These are phyloP conservation scores for Phlebopus sp. DNA, from an alignment of 1,284 basidiomycete species.

Conservation along the genomic window DNA sequence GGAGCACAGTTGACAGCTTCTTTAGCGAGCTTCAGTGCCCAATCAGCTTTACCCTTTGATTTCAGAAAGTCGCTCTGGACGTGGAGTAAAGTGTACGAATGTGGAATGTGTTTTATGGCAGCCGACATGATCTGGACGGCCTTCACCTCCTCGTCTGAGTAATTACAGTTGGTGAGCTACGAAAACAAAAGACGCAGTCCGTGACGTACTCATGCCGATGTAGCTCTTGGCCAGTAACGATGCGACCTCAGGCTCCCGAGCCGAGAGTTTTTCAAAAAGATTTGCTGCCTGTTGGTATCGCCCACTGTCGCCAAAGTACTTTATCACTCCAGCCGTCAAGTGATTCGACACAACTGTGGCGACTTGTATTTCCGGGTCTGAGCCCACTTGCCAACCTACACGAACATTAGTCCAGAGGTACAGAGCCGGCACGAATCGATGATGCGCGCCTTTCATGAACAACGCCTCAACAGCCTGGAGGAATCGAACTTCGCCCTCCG, in stretches of 20 bases:
- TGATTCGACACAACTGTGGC: constrained; percentile 98
- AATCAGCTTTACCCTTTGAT: constrained; percentile 79
- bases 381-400: constrained; percentile 95
- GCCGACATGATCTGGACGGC: constrained; percentile 91
- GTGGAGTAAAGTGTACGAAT: constrained; percentile 92
- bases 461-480: constrained; percentile 88
- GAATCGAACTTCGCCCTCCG: constrained; percentile 88
- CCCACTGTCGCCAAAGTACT: constrained; percentile 94
- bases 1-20: constrained; percentile 98
- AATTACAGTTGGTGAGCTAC: constrained; percentile 2
- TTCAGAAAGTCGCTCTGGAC: constrained; percentile 93
- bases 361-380: constrained; percentile 97
- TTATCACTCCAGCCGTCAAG: constrained; percentile 91
- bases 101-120: constrained; percentile 83
- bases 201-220: constrained; percentile 89
- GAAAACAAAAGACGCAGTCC: neutral
- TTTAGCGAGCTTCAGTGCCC: constrained; percentile 89
- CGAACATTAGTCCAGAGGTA: neutral
- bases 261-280: constrained; percentile 89
- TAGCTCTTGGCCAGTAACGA: constrained; percentile 89
- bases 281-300: constrained; percentile 89
- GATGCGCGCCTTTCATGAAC: constrained; percentile 77
- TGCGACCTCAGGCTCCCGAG: constrained; percentile 86
- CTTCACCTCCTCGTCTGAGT: constrained; percentile 93
- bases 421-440: neutral